phyloP scores from a whole-genome alignment of 352 stramenopile species.

The Aphanomyces invadans region DNA sequence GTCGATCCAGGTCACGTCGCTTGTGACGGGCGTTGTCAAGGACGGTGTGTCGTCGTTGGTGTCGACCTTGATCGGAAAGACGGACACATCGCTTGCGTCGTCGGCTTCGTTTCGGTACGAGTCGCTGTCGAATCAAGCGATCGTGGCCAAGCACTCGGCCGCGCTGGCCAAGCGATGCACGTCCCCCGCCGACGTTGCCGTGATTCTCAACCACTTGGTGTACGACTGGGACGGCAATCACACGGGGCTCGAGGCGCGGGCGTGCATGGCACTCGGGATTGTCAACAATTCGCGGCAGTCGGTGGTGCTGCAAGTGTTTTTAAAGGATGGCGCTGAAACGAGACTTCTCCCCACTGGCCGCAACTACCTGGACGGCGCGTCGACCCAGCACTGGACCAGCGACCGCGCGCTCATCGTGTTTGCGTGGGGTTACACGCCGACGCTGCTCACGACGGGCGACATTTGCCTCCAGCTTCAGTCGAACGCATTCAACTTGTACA shows the following conservation, averaged over 20 bases:
- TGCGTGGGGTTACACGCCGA: constrained; percentile 79
- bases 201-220: constrained; percentile 63
- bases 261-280: constrained; percentile 62
- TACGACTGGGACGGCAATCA: constrained; percentile 84
- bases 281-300: constrained; percentile 75
- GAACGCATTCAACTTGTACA: constrained; percentile 74
- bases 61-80: constrained; percentile 73
- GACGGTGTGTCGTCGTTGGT: constrained; percentile 69
- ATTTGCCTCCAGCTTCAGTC: constrained; percentile 78
- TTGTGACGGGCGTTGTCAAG: constrained; percentile 75
- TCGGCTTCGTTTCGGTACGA: constrained; percentile 47
- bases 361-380: constrained; percentile 42
- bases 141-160: constrained; percentile 62
- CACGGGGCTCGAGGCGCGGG: constrained; percentile 63
- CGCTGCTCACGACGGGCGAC: constrained; percentile 69
- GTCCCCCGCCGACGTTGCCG: constrained; percentile 47
- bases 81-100: constrained; percentile 45
- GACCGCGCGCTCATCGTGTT: constrained; percentile 71
- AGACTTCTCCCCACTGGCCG: constrained; percentile 53
- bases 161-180: constrained; percentile 37
- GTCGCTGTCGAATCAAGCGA: constrained; percentile 64
- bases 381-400: constrained; percentile 48
- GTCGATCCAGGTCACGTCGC: constrained; percentile 76
- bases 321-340: constrained; percentile 72
- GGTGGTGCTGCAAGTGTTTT: constrained; percentile 52